Base-by-base conservation (phyloP, 2,329 filamentous ascomycete genomes). In the Microsporum audouinii region DNA sequence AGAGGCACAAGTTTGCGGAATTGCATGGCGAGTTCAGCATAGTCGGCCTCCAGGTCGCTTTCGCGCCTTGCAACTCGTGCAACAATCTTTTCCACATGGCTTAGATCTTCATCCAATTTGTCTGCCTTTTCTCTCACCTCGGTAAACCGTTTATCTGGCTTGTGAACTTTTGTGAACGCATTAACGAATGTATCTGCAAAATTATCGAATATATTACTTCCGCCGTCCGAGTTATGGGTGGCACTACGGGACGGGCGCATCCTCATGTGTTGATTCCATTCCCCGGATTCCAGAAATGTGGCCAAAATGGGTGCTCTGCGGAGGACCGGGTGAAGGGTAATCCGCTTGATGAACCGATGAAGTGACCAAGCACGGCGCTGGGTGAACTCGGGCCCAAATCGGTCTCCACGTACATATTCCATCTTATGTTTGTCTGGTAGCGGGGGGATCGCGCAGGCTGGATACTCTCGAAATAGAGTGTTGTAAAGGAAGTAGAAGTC, bases 401-500 rank as follows among this genome's bases (percentile, higher is more conserved):
- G 88, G 78, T 97, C 92, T 67, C 94, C 94, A 39, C 91, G 88
- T 58, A 97, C 94, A 71, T 97, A 97, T 71, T 96, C 91, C 89
- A 99, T 96, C 76, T 95, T 95, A 80, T 97, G 92, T 80, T 97
- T 99, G 77, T 97, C 94, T 59, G 94, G 94, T 60, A 99, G 80
- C 55, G 94, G 94, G 34, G 94, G 94, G 2, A 99, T 89, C 56
- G 94, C 94, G 74, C 88, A 89, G 77, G 90, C 89, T 63, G 91
- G 89, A 69, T 90, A 97, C 73, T 96, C 91, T 71, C 86, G 86
- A 65, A 82, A 85, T 58, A 99, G 85, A 36, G 89, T 87, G 76
- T 95, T 96, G 78, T 89, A 96, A 64, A 99, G 84, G 73, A 96
- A 99, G 67, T 95, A 87, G 72, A 99, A 99, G 77, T 99, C 94